Evolutionary conservation across 2,329 filamentous ascomycete species (phyloP).

Genomic region (Madurella mycetomatis): DNA sequence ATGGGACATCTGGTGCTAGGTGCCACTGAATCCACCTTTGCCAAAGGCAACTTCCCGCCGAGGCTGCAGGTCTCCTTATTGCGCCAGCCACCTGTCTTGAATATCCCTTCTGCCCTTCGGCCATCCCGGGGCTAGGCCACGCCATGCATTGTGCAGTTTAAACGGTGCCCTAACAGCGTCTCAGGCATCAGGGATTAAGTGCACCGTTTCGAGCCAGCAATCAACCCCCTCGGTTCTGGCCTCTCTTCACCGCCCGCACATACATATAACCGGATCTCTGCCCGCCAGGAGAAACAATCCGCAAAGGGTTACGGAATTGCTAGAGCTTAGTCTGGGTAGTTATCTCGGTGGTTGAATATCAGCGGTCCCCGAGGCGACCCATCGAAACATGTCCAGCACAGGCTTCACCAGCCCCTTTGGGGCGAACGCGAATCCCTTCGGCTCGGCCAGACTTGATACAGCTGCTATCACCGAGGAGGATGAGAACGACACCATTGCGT

Average conservation of each 20-base stretch:
- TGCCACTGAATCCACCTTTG: not conserved
- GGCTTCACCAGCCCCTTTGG: constrained; percentile 71
- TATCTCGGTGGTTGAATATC: not conserved
- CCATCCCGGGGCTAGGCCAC: constrained; percentile 9
- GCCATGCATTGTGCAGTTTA: constrained; percentile 2
- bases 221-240: not conserved
- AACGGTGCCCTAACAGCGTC: constrained; percentile 6
- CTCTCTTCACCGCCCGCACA: not conserved
- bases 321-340: not conserved
- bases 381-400: constrained; percentile 60
- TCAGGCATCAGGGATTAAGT: constrained; percentile 1
- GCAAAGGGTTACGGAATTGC: not conserved
- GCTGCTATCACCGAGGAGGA: constrained; percentile 69
- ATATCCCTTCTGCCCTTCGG: constrained; percentile 7
- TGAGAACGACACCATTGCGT: constrained; percentile 69
- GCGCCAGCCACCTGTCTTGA: constrained; percentile 15
- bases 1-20: not conserved
- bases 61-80: constrained; percentile 15
- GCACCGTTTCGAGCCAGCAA: not conserved
- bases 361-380: constrained; percentile 2
- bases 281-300: not conserved
- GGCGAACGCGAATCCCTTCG: constrained; percentile 69
- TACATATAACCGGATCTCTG: not conserved
- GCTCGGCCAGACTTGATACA: constrained; percentile 43
- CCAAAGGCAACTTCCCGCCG: constrained; percentile 13